Percentiles rank a stretch among this genome's conserved stretches.
Evolutionary conservation across 371 early-diverging fungal species (phyloP).

Genomic region (Rhizopus sp.): DNA sequence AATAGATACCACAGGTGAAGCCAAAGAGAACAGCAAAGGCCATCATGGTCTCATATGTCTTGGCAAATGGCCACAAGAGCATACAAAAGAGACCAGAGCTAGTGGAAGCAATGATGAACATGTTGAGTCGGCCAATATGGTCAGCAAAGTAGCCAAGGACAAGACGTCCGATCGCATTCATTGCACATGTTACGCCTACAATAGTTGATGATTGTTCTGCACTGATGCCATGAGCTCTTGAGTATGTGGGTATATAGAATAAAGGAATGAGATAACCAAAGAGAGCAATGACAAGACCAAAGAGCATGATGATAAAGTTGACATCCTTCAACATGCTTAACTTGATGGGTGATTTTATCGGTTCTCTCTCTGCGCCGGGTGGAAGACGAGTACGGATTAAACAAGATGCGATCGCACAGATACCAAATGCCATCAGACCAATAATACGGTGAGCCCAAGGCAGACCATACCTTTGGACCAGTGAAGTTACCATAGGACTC

Average conservation of each 20-base stretch:
- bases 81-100: conserved; percentile 45
- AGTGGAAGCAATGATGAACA: conserved; percentile 24
- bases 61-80: conserved; percentile 61
- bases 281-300: conserved; percentile 36
- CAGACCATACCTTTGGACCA: conserved; percentile 33
- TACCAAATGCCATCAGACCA: conserved; percentile 39
- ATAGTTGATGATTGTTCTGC: conserved; percentile 26
- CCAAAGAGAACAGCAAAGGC: conserved; percentile 57
- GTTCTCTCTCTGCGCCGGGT: conserved; percentile 15
- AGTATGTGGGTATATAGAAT: conserved; percentile 40
- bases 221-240: conserved; percentile 25
- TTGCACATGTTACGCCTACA: conserved; percentile 33
- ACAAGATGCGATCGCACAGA: conserved; percentile 29
- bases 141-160: conserved; percentile 64
- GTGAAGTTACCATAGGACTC: conserved; percentile 49
- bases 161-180: conserved; percentile 67
- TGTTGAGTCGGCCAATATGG: conserved; percentile 60
- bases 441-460: conserved; percentile 43
- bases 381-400: conserved; percentile 40
- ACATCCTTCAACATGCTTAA: conserved; percentile 25
- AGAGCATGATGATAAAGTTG: conserved; percentile 33
- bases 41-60: conserved; percentile 42
- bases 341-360: conserved; percentile 29
- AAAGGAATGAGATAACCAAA: conserved; percentile 39
- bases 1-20: conserved; percentile 38